phyloP scores from a whole-genome alignment of 176 grass and related monocot species.

The Raddia guianensis region DNA sequence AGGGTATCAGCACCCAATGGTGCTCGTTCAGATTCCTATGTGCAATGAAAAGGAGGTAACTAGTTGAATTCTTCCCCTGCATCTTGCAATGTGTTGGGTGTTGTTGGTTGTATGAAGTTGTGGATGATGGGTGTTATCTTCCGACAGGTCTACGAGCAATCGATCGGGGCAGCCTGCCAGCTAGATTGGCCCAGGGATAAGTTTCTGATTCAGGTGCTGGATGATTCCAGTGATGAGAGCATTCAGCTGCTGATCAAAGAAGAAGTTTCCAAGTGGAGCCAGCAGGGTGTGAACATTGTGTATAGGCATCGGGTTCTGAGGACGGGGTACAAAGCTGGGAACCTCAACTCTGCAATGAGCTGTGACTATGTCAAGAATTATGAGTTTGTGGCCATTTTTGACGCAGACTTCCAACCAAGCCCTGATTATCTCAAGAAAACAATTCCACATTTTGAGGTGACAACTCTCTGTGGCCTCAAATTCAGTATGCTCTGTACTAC shows the following conservation, averaged over 20 bases:
- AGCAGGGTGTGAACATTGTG: constrained; percentile 65
- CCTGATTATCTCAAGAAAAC: constrained; percentile 81
- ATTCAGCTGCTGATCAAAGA: constrained; percentile 60
- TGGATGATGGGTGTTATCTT: constrained; percentile 15
- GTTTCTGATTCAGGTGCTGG: constrained; percentile 82
- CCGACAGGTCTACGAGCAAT: constrained; percentile 74
- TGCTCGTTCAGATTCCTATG: constrained; percentile 86
- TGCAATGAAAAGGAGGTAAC: constrained; percentile 83
- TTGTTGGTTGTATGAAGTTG: neutral
- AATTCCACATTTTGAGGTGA: constrained; percentile 78
- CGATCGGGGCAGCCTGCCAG: constrained; percentile 62
- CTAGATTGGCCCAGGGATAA: constrained; percentile 75
- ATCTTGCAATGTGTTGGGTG: constrained; percentile 1
- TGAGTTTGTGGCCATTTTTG: constrained; percentile 82
- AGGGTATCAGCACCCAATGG: constrained; percentile 66
- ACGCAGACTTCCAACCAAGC: constrained; percentile 80
- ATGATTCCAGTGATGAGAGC: constrained; percentile 70
- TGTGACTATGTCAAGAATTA: constrained; percentile 82
- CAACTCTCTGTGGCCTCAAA: neutral
- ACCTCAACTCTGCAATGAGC: constrained; percentile 83
- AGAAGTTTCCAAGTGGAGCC: constrained; percentile 75
- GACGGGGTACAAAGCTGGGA: constrained; percentile 83
- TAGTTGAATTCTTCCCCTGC: constrained; percentile 21
- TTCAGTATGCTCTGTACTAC: neutral
- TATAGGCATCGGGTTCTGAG: constrained; percentile 70